Conservation (phyloP, 768 basidiomycete species). For the Tylopilus rubrobrunneus region DNA sequence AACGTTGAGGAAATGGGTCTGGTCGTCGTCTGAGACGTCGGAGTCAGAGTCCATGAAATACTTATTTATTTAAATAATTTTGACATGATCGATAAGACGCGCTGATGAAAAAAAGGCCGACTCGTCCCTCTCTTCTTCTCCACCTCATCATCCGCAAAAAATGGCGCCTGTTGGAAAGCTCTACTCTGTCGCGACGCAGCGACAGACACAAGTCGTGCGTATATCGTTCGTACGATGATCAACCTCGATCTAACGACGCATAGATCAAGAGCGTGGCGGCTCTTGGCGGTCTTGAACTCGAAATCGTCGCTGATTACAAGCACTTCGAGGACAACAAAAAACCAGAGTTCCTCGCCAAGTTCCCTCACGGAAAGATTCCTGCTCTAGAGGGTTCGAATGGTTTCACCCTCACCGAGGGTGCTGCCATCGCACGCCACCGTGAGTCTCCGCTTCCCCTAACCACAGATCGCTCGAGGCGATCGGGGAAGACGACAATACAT, state of each 20-base stretch:
- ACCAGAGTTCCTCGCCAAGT: slow-evolving; percentile 69
- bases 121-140: slow-evolving; percentile 12
- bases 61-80: slow-evolving; percentile 20
- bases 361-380: slow-evolving; percentile 82
- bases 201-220: slow-evolving; percentile 45
- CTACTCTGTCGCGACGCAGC: slow-evolving; percentile 42
- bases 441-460: slow-evolving; percentile 38
- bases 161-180: slow-evolving; percentile 65
- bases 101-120: slow-evolving; percentile 21
- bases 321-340: slow-evolving; percentile 67
- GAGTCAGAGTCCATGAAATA: slow-evolving; percentile 27
- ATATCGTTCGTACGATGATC: background rate
- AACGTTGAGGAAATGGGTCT: slow-evolving; percentile 10
- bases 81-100: slow-evolving; percentile 28
- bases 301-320: slow-evolving; percentile 49
- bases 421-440: slow-evolving; percentile 86
- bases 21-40: slow-evolving; percentile 29
- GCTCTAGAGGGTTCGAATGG: slow-evolving; percentile 75
- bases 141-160: slow-evolving; percentile 28
- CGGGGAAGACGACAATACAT: slow-evolving; percentile 23
- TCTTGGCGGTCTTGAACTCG: slow-evolving; percentile 53
- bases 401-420: slow-evolving; percentile 72
- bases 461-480: slow-evolving; percentile 13
- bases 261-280: slow-evolving; percentile 59
- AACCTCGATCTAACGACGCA: slow-evolving; percentile 1